These are phyloP conservation scores for Hammondia hammondi DNA, from an alignment of 169 alveolate genomes.

Conservation along the genomic window DNA sequence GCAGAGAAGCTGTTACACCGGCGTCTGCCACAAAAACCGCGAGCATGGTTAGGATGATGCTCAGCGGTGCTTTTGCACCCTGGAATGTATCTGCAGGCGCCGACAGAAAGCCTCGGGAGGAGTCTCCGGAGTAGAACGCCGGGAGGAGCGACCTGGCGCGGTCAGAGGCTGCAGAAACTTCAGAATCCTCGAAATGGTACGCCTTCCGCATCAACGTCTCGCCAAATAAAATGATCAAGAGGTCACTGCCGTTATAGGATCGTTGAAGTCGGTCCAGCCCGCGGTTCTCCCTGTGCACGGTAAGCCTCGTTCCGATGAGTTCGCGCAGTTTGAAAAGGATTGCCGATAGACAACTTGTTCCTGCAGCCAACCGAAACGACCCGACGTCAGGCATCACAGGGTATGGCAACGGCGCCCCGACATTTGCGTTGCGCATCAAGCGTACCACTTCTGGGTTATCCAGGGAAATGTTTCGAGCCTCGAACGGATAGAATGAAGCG, in stretches of 20 bases:
- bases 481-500: not conserved
- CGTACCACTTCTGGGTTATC: not conserved
- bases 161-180: not conserved
- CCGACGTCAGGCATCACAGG: not conserved
- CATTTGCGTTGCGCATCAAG: not conserved
- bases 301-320: not conserved
- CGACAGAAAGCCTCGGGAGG: not conserved
- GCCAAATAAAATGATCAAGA: not conserved
- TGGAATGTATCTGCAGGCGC: not conserved
- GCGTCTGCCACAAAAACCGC: not conserved
- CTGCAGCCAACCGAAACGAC: not conserved
- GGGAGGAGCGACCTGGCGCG: slow-evolving; percentile 7
- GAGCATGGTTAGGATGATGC: not conserved
- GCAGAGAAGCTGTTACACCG: not conserved
- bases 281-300: not conserved
- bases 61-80: slow-evolving; percentile 4
- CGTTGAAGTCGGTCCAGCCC: not conserved
- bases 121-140: not conserved
- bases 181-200: not conserved
- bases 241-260: slow-evolving; percentile 5
- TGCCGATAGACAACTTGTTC: not conserved
- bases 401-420: not conserved
- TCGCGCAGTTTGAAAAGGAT: slow-evolving; percentile 13
- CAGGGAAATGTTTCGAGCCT: not conserved
- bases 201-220: not conserved